These are phyloP conservation scores for Floccularia luteovirens DNA, from an alignment of 768 basidiomycete species.

Conservation along the genomic window DNA sequence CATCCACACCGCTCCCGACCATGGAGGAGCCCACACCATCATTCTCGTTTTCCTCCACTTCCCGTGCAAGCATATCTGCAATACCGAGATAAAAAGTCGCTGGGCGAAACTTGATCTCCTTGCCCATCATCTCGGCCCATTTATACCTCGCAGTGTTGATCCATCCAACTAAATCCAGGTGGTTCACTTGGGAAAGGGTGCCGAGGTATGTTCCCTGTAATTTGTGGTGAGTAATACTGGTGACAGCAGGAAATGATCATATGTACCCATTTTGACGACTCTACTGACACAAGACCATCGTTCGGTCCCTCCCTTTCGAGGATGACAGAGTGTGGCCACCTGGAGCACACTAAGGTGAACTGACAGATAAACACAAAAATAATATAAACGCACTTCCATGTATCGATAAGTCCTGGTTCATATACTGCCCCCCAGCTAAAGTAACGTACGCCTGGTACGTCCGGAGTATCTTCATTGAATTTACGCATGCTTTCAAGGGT, in stretches of 20 bases:
- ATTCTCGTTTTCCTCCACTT: slow-evolving; percentile 43
- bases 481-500: slow-evolving; percentile 78
- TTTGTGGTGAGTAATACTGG: neutral
- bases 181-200: slow-evolving; percentile 86
- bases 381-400: slow-evolving; percentile 52
- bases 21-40: neutral
- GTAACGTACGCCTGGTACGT: slow-evolving; percentile 75
- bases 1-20: too few species aligned
- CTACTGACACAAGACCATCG: slow-evolving; percentile 87
- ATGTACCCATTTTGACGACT: slow-evolving; percentile 78
- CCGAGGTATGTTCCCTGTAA: slow-evolving; percentile 84
- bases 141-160: slow-evolving; percentile 84
- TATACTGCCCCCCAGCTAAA: slow-evolving; percentile 95
- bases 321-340: slow-evolving; percentile 75
- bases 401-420: slow-evolving; percentile 84
- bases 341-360: slow-evolving; percentile 12
- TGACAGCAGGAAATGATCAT: neutral
- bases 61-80: slow-evolving; percentile 68
- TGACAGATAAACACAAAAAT: slow-evolving; percentile 6
- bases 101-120: slow-evolving; percentile 86
- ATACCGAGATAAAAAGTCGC: slow-evolving; percentile 87
- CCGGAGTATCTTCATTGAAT: slow-evolving; percentile 85
- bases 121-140: slow-evolving; percentile 83
- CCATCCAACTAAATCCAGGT: slow-evolving; percentile 93
- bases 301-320: slow-evolving; percentile 86